Evolutionary conservation across 1,284 basidiomycete genomes (phyloP), one percentile per base, ranked within the genome.

Genomic region (Neonothopanus nambi): DNA sequence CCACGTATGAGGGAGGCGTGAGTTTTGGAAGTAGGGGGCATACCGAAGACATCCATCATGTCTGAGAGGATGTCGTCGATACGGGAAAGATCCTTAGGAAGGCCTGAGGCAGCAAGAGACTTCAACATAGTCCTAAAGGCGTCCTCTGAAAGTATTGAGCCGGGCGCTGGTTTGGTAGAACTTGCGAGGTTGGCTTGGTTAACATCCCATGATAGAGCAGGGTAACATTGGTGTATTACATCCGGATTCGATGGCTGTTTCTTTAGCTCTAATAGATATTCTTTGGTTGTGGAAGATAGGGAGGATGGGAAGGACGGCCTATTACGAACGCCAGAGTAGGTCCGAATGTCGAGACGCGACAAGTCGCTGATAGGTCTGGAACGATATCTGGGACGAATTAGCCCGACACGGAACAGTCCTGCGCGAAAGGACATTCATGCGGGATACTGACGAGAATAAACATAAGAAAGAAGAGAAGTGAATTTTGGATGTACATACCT

Each of bases 381-480:
- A 39, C 17, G 23, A 40, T 38, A 38, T 48, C 59, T 52, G 30
- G 57, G 37, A 56, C 61, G 63, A 53, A 59, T 59, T 55, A 60
- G 64, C 57, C 64, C 60, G 54, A 69, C 64, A 61, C 69, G 72
- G 55, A 66, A 61, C 54, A 76, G 62, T 61, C 65, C 61, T 61
- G 63, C 68, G 56, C 71, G 70, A 65, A 73, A 65, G 72, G 73
- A 80, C 80, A 82, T 82, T 80, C 80, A 82, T 79, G 69, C 78
- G 67, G 57, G 71, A 59, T 41, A 39, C 40, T 49, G 40, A 33
- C n/a, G 15, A 36, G 18, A 7, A 35, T 33, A 21, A 18, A 38
- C 24, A 23, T 35, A 43, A 13, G n/a, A 18, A 26, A 12, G n/a
- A 35, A 5, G 5, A 44, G 26, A 24, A 33, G 5, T 17, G 18